A percentile compares a stretch with the other conserved stretches of the same genome.
Conservation (phyloP, 2,329 filamentous ascomycete species). For the Exophiala mesophila region DNA sequence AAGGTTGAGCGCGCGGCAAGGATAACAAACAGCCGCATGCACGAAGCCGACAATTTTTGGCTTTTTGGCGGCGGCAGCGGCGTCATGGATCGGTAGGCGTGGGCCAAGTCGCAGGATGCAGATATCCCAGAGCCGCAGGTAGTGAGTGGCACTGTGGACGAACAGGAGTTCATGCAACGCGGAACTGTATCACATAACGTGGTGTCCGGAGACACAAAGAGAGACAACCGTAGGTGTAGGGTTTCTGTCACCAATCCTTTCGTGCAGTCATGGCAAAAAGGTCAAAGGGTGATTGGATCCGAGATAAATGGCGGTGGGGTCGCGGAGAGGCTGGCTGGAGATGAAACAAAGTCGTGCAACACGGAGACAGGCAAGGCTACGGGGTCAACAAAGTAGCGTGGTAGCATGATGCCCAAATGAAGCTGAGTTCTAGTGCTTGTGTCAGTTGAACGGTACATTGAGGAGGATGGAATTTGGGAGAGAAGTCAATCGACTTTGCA, state of each 20-base stretch:
- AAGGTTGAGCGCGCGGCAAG: too few species aligned
- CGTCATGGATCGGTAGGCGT: too few species aligned
- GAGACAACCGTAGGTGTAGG: too few species aligned
- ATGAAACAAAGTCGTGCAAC: slow-evolving; percentile 16
- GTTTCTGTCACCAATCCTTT: slow-evolving; percentile 4
- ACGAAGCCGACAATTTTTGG: slow-evolving; percentile 9
- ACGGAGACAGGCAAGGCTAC: slow-evolving; percentile 3
- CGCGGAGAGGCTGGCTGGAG: slow-evolving; percentile 8
- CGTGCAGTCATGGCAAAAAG: slow-evolving; percentile 3
- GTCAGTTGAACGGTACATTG: neutral
- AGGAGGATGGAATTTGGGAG: slow-evolving; percentile 2
- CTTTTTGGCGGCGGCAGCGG: too few species aligned
- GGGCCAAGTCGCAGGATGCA: too few species aligned
- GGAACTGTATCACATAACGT: slow-evolving; percentile 5
- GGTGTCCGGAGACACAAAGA: too few species aligned
- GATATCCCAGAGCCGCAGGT: neutral
- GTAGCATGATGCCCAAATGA: too few species aligned
- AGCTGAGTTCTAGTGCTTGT: too few species aligned
- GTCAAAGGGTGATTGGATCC: slow-evolving; percentile 1
- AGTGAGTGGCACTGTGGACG: slow-evolving; percentile 10
- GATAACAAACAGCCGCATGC: slow-evolving; percentile 8
- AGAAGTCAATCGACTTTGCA: too few species aligned
- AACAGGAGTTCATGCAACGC: slow-evolving; percentile 27
- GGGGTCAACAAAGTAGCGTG: neutral
- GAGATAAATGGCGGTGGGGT: slow-evolving; percentile 19